Base-by-base conservation (phyloP, 257 asterid genomes). In the Solanum pennellii region DNA sequence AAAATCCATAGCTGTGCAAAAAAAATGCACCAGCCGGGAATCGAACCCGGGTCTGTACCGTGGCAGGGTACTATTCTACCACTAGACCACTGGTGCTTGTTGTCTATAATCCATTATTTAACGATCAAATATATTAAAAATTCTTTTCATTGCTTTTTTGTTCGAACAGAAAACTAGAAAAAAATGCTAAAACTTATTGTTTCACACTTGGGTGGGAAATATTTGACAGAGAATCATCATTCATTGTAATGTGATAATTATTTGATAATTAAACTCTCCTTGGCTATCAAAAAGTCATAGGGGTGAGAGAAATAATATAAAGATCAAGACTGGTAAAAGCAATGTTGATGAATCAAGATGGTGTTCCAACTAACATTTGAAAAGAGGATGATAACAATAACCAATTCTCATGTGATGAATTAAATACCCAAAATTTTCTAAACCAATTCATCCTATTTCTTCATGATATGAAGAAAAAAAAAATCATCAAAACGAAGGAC, bases 21-120 rank as follows among this genome's bases (percentile, higher is more conserved):
- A 42, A 8, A n/a, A 16, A 0, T 95, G 97, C 98, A 95, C 93
- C 96, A 95, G 95, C 96, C 93, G 94, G 95, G 97, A 95, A 94
- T 93, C 93, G 97, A 95, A 94, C 98, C 95, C 94, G 94, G 94
- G 96, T 94, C 94, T 95, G 94, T 92, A 95, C 95, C 94, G 94
- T 93, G 96, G 96, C 94, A 94, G 98, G 93, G 95, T 94, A 93
- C 94, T 95, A 94, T 93, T 94, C 95, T 94, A 95, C 98, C 98
- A 95, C 96, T 93, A 92, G 97, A 94, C 95, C 96, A 94, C 95
- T 94, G 93, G 95, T 94, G 97, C 97, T 2, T 31, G 7, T 31
- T 31, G 10, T 25, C 1, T 1, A 1, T 6, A 0, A 0, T 6
- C 0, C 10, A 12, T 12, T 25, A 62, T 3, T 20, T 37, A 37